A percentile compares a stretch with the other conserved stretches of the same genome.
phyloP scores from a whole-genome alignment of 2,329 filamentous ascomycete genomes.

The Ceratocystis variospora region DNA sequence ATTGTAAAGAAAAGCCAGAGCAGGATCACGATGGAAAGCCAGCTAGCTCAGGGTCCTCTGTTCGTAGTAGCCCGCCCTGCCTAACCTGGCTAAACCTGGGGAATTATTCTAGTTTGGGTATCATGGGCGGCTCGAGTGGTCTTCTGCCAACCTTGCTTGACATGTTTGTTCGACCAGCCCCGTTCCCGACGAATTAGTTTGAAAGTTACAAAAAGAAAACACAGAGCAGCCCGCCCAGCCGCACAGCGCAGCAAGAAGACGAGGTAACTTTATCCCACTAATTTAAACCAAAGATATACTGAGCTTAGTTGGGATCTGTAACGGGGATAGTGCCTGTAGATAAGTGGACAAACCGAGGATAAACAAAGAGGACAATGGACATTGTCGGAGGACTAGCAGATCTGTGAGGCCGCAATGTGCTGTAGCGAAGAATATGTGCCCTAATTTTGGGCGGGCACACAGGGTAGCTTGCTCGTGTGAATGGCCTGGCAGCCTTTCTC shows the following conservation, averaged over 20 bases:
- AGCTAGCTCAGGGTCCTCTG: no score
- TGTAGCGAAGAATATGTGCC: neutral
- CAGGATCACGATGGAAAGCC: no score
- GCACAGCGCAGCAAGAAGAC: conserved; percentile 4
- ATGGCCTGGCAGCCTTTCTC: neutral
- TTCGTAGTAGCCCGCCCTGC: no score
- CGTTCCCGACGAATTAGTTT: neutral
- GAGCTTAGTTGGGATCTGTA: neutral
- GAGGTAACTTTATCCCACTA: neutral
- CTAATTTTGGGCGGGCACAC: neutral
- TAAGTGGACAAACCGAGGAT: neutral
- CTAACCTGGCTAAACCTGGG: neutral
- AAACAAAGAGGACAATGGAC: neutral
- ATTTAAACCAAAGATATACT: neutral
- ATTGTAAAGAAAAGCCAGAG: no score
- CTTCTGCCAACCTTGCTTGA: conserved; percentile 7
- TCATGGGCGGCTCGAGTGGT: neutral
- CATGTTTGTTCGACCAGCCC: neutral
- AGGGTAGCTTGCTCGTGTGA: neutral
- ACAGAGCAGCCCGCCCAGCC: neutral
- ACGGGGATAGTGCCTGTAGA: conserved; percentile 4
- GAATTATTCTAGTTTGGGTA: neutral
- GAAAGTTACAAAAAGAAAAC: neutral
- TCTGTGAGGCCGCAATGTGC: neutral
- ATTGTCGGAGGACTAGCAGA: neutral